Percentiles rank a stretch among this genome's conserved stretches.
phyloP scores from a whole-genome alignment of 495 filamentous ascomycete genomes.

The Penicillium nucicola region DNA sequence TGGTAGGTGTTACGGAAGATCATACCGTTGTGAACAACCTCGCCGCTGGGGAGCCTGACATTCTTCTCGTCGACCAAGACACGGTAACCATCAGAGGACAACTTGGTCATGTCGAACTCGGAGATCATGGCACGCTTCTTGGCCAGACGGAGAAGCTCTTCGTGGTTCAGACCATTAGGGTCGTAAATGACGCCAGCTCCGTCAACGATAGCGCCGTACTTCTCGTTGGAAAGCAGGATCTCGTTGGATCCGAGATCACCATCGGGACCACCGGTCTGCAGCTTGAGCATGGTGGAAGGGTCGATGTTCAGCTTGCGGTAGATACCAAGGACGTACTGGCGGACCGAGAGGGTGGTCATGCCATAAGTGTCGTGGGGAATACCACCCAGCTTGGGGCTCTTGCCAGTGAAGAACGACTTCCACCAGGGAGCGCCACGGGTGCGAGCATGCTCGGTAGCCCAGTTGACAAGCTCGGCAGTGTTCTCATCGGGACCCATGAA shows the following conservation, averaged over 20 bases:
- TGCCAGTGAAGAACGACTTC: slow-evolving; percentile 99
- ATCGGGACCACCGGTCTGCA: slow-evolving; percentile 97
- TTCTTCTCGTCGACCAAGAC: slow-evolving; percentile 91
- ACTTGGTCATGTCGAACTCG: slow-evolving; percentile 79
- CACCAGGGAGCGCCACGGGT: slow-evolving; percentile 91
- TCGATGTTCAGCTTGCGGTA: slow-evolving; percentile 93
- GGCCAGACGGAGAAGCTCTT: slow-evolving; percentile 80
- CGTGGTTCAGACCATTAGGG: slow-evolving; percentile 79
- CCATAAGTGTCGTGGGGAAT: slow-evolving; percentile 95
- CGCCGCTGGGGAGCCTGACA: slow-evolving; percentile 78
- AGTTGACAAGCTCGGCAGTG: slow-evolving; percentile 93
- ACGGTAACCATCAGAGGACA: slow-evolving; percentile 84
- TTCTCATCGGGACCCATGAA: slow-evolving; percentile 99
- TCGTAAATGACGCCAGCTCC: slow-evolving; percentile 94
- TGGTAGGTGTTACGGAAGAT: slow-evolving; percentile 97
- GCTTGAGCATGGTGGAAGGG: slow-evolving; percentile 75
- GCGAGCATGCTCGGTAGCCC: slow-evolving; percentile 94
- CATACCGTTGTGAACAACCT: slow-evolving; percentile 85
- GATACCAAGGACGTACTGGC: slow-evolving; percentile 92
- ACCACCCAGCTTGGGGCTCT: slow-evolving; percentile 91
- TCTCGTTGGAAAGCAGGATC: slow-evolving; percentile 92
- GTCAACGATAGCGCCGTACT: slow-evolving; percentile 89
- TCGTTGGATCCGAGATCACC: slow-evolving; percentile 97
- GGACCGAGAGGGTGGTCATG: slow-evolving; percentile 96
- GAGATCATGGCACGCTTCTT: slow-evolving; percentile 86